Conservation (phyloP, 140 eudicot genomes). For the Ambrosia hybrid region DNA sequence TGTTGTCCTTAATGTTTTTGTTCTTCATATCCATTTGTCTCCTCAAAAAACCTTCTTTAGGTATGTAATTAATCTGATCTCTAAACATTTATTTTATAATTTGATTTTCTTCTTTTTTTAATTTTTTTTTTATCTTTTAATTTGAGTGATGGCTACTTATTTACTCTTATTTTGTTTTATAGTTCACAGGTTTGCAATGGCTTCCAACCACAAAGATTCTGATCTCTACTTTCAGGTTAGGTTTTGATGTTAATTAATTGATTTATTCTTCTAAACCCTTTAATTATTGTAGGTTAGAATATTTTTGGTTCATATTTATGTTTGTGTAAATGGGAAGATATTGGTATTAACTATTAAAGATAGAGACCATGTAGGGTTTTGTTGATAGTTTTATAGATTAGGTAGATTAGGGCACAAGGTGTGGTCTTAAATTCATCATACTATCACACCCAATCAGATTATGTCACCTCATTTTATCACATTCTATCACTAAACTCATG, state of each 20-base stretch:
- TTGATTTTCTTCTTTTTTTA: background rate
- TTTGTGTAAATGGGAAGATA: background rate
- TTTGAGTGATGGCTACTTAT: background rate
- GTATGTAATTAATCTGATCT: constrained; percentile 21
- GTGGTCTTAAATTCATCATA: too few species aligned
- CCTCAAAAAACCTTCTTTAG: constrained; percentile 27
- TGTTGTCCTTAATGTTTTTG: constrained; percentile 16
- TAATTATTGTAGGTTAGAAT: background rate
- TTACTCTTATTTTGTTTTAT: constrained; percentile 5
- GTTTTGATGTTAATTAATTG: constrained; percentile 10
- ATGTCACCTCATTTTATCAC: too few species aligned
- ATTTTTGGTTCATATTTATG: background rate
- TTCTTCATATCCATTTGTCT: constrained; percentile 30
- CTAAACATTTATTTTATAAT: background rate
- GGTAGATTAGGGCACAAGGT: too few species aligned
- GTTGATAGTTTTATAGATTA: constrained; percentile 1
- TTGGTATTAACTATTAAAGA: constrained; percentile 11
- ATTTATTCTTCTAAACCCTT: background rate
- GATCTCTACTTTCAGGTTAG: constrained; percentile 35
- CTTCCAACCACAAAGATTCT: constrained; percentile 29
- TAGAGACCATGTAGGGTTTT: constrained; percentile 34
- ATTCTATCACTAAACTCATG: too few species aligned
- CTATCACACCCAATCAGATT: too few species aligned
- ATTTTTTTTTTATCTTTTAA: background rate
- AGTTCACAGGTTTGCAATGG: constrained; percentile 28